phyloP scores from a whole-genome alignment of 495 filamentous ascomycete species.

The Peziza echinospora region DNA sequence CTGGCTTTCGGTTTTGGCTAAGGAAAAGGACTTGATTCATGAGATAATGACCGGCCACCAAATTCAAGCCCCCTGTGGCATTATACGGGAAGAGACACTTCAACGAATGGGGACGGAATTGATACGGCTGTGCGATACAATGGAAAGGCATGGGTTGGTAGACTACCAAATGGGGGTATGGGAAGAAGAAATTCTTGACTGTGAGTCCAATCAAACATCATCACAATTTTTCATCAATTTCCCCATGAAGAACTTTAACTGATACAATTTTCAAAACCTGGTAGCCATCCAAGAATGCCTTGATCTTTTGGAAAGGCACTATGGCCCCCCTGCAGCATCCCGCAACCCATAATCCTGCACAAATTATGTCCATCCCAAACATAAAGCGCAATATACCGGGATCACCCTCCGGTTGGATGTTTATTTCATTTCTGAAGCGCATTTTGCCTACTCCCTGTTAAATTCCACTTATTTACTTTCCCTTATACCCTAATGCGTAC shows the following conservation, averaged over 20 bases:
- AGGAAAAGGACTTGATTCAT: slow-evolving; percentile 55
- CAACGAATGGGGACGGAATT: slow-evolving; percentile 64
- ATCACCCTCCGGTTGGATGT: too few species aligned
- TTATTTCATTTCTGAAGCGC: too few species aligned
- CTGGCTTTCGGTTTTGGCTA: slow-evolving; percentile 73
- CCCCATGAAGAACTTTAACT: too few species aligned
- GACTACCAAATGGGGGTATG: slow-evolving; percentile 95
- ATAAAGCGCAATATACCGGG: too few species aligned
- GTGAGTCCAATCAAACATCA: slow-evolving; percentile 38
- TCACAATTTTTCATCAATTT: too few species aligned
- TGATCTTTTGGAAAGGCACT: slow-evolving; percentile 15
- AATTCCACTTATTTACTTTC: too few species aligned
- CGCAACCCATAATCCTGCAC: not conserved
- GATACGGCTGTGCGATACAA: slow-evolving; percentile 56
- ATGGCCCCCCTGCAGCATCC: not conserved
- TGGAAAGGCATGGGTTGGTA: slow-evolving; percentile 76
- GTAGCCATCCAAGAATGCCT: slow-evolving; percentile 19
- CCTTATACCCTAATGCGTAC: too few species aligned
- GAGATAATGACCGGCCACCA: slow-evolving; percentile 37
- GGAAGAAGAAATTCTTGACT: slow-evolving; percentile 74
- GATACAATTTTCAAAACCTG: too few species aligned
- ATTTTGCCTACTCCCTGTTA: too few species aligned
- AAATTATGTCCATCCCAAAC: not conserved
- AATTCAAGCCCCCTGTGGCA: slow-evolving; percentile 35
- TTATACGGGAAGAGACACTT: slow-evolving; percentile 46